phyloP scores from a whole-genome alignment of 2,329 filamentous ascomycete species.

The Diaporthe citriasiana region DNA sequence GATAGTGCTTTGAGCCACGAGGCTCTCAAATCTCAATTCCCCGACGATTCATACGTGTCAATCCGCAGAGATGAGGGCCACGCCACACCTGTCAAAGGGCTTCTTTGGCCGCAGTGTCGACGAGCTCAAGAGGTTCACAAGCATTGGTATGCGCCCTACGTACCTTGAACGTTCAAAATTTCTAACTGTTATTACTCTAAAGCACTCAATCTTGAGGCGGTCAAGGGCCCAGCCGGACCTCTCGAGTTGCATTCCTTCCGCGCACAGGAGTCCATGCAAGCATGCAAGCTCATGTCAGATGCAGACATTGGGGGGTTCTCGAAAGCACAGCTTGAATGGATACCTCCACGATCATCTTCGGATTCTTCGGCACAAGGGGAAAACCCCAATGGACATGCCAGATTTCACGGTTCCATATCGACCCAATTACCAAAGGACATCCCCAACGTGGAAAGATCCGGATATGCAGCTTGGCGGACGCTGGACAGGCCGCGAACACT shows the following conservation, averaged over 20 bases:
- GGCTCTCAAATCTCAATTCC: slow-evolving; percentile 26
- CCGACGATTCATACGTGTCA: not conserved
- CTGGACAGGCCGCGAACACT: slow-evolving; percentile 80
- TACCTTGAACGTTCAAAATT: slow-evolving; percentile 11
- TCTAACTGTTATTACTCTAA: slow-evolving; percentile 42
- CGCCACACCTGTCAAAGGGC: slow-evolving; percentile 63
- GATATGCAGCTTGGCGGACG: slow-evolving; percentile 93
- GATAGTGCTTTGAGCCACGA: slow-evolving; percentile 30
- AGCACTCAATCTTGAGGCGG: slow-evolving; percentile 79
- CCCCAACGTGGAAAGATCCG: slow-evolving; percentile 82
- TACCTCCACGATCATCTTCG: slow-evolving; percentile 51
- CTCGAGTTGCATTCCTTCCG: slow-evolving; percentile 76
- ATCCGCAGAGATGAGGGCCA: slow-evolving; percentile 61
- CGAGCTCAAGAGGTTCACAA: slow-evolving; percentile 70
- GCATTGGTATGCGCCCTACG: slow-evolving; percentile 62
- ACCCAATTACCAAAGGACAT: slow-evolving; percentile 82
- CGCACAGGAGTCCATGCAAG: slow-evolving; percentile 58
- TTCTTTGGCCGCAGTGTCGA: slow-evolving; percentile 72
- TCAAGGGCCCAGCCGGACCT: slow-evolving; percentile 75
- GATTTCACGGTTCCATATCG: slow-evolving; percentile 91
- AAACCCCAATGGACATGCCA: slow-evolving; percentile 70
- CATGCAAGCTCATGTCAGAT: slow-evolving; percentile 87
- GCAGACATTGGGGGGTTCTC: slow-evolving; percentile 89
- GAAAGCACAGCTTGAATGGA: slow-evolving; percentile 77
- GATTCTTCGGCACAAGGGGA: slow-evolving; percentile 46